These are phyloP conservation scores for Aspergillus baeticus DNA, from an alignment of 495 filamentous ascomycete species.

Conservation along the genomic window DNA sequence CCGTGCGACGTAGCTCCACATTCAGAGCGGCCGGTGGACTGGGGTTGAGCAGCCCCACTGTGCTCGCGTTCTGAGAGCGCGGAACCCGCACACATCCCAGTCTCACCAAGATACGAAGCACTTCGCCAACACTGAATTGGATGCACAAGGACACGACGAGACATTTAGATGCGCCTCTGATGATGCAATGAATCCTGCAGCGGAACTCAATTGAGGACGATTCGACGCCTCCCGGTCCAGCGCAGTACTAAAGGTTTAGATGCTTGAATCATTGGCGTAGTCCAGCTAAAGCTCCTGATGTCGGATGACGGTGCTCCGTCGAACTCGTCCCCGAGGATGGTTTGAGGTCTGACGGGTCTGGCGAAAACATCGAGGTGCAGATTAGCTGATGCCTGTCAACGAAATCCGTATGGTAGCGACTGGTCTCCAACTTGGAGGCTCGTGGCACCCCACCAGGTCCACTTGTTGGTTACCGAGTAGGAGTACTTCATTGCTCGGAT, in stretches of 20 bases:
- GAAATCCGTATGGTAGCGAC: too few relatives aligned
- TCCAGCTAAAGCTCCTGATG: not conserved
- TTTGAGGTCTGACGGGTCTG: not conserved
- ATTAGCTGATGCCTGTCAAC: too few relatives aligned
- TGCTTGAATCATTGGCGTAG: not conserved
- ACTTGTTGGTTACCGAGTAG: too few relatives aligned
- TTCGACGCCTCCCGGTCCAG: not conserved
- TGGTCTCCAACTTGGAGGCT: too few relatives aligned
- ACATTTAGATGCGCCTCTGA: not conserved
- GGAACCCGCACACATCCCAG: not conserved
- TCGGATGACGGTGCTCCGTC: not conserved
- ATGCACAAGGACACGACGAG: too few relatives aligned
- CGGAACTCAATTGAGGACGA: not conserved
- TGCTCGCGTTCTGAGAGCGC: too few relatives aligned
- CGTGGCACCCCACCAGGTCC: too few relatives aligned
- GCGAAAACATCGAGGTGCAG: not conserved
- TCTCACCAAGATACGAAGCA: too few relatives aligned
- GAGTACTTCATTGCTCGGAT: too few relatives aligned
- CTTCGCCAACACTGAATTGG: too few relatives aligned
- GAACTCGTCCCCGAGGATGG: not conserved
- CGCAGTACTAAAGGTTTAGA: not conserved
- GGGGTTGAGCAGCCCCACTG: too few relatives aligned
- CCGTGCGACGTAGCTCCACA: not conserved
- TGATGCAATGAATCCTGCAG: not conserved
- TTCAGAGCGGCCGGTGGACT: too few relatives aligned